A percentile compares a stretch with the other conserved stretches of the same genome.
phyloP scores from a whole-genome alignment of 495 filamentous ascomycete genomes.

The Talaromyces wortmannii region DNA sequence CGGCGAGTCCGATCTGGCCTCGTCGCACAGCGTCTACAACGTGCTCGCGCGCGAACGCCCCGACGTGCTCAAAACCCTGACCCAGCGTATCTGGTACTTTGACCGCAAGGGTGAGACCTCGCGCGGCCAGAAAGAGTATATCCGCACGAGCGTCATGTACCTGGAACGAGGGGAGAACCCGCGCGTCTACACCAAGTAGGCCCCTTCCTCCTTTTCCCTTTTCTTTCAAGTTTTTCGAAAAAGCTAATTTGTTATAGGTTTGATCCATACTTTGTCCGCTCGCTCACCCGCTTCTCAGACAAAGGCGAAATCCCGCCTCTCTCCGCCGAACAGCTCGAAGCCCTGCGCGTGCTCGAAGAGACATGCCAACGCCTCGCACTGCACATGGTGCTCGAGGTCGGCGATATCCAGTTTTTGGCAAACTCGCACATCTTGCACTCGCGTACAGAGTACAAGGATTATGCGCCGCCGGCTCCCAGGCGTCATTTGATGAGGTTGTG shows the following conservation, averaged over 20 bases:
- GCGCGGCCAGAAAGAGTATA: slow-evolving; percentile 67
- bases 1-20: slow-evolving; percentile 78
- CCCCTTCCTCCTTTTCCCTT: neutral
- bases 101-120: slow-evolving; percentile 84
- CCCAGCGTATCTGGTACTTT: slow-evolving; percentile 82
- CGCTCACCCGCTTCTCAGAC: slow-evolving; percentile 58
- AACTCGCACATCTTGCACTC: slow-evolving; percentile 67
- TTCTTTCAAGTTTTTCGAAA: too few relatives aligned
- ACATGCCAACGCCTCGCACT: slow-evolving; percentile 57
- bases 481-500: slow-evolving; percentile 77
- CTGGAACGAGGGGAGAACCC: slow-evolving; percentile 47
- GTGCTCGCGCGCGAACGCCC: slow-evolving; percentile 65
- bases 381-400: slow-evolving; percentile 73
- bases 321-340: slow-evolving; percentile 53
- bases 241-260: slow-evolving; percentile 41
- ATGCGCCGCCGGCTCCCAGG: slow-evolving; percentile 52
- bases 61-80: slow-evolving; percentile 68
- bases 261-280: slow-evolving; percentile 75
- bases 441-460: slow-evolving; percentile 60
- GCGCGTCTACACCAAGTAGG: slow-evolving; percentile 50
- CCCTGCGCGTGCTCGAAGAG: slow-evolving; percentile 58
- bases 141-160: slow-evolving; percentile 67
- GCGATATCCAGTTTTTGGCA: slow-evolving; percentile 71
- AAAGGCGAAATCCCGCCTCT: slow-evolving; percentile 60
- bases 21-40: slow-evolving; percentile 78